Base-by-base conservation (phyloP, 371 early-diverging fungal genomes). In the Neoconidiobolus thromboides region DNA sequence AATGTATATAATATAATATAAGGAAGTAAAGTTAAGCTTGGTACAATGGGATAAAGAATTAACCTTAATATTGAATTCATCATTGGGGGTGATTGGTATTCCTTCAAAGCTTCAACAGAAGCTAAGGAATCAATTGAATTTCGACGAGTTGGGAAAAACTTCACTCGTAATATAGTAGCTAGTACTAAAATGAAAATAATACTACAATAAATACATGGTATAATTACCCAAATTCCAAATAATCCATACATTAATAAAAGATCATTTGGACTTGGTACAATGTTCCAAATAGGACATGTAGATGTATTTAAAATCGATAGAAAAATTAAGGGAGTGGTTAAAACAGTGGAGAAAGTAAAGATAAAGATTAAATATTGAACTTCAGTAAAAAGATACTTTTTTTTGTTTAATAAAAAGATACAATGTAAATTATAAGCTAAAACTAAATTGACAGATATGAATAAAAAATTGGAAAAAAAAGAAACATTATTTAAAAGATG, bases 341-440 rank as follows among this genome's bases (percentile, higher is more conserved):
- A 26, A 14, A 49, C 6, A 14, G 49, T 49, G 10, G 12, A 12
- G 10, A 49, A 14, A 4, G 3, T 4, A 5, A 49, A 5, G 10
- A 49, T 26, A 4, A 49, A 14, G 14, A 14, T 49, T 5, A 49
- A 14, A 14, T 49, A 49, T 49, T 49, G 49, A 14, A 26, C 14
- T 49, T 49, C 49, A 14, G 12, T 49, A 5, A 49, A 14, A 3
- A 58, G 37, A 4, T 26, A 5, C 3, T 15, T 37, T 9, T 47
- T 47, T 38, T 40, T 58, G 5, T 40, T 38, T 3, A 58, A n/a
- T 10, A 58, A 26, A 26, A 58, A 48, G 9, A 58, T 48, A 9
- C 46, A 15, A 6, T 58, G 58, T 15, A 58, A 15, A 43, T 58
- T 58, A 38, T 26, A 47, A 12, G 58, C 58, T 48, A 58, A 14